Percentiles rank a stretch among this genome's conserved stretches.
Conservation (phyloP, 495 filamentous ascomycete species). For the Penicillium angulare region DNA sequence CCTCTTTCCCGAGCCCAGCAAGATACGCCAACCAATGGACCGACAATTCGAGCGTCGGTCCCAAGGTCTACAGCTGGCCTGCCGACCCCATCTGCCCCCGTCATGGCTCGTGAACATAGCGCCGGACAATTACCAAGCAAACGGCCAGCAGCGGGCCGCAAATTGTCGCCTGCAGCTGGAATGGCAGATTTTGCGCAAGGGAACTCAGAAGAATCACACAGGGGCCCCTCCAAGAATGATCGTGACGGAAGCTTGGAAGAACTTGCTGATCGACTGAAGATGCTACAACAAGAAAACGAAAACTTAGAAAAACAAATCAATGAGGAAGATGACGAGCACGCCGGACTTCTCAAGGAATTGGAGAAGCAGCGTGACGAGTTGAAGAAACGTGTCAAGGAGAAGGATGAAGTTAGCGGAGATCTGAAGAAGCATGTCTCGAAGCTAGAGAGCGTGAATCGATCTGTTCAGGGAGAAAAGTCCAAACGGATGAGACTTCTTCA, state of each 20-base stretch:
- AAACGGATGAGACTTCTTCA: constrained; percentile 70
- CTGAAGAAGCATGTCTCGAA: constrained; percentile 61
- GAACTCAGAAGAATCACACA: constrained; percentile 39
- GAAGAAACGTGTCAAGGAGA: constrained; percentile 54
- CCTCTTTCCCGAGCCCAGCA: constrained; percentile 51
- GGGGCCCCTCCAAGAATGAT: constrained; percentile 24
- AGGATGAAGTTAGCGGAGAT: constrained; percentile 24
- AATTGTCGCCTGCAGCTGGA: constrained; percentile 70
- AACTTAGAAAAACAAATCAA: constrained; percentile 62
- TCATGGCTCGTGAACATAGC: constrained; percentile 64
- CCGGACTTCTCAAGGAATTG: constrained; percentile 56
- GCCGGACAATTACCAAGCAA: constrained; percentile 55
- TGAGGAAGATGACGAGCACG: constrained; percentile 73
- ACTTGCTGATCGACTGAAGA: constrained; percentile 70
- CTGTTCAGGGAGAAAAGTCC: constrained; percentile 74
- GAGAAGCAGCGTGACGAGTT: constrained; percentile 69
- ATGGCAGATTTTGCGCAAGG: constrained; percentile 46
- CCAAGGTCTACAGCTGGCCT: constrained; percentile 52
- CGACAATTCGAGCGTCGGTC: constrained; percentile 43
- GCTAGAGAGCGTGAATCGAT: constrained; percentile 77
- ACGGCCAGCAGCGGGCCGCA: constrained; percentile 67
- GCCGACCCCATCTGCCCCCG: constrained; percentile 48
- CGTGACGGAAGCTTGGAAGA: constrained; percentile 47
- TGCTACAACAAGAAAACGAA: constrained; percentile 70
- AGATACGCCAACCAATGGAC: constrained; percentile 42